These are phyloP conservation scores for Fomitopsis betulina DNA, from an alignment of 1,284 basidiomycete genomes.

Conservation along the genomic window DNA sequence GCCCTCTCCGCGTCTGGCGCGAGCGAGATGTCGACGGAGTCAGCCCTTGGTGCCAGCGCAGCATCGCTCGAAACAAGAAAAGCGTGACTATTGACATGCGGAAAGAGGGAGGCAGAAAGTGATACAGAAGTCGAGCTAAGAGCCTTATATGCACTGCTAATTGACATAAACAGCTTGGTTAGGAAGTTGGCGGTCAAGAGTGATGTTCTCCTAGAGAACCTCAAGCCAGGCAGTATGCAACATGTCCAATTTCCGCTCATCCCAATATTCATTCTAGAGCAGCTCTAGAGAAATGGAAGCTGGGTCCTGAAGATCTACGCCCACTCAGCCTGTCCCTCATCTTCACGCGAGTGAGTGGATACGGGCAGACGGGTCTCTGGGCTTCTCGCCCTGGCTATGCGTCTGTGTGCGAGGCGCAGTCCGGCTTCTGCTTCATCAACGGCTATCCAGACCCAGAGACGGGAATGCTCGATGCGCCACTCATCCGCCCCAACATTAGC, in stretches of 20 bases:
- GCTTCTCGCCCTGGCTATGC: conserved; percentile 63
- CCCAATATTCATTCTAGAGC: background rate
- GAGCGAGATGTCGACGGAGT: conserved; percentile 66
- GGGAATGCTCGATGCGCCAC: conserved; percentile 51
- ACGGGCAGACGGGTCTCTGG: conserved; percentile 73
- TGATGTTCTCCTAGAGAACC: conserved; percentile 67
- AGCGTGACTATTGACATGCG: conserved; percentile 63
- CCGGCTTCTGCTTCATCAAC: conserved; percentile 69
- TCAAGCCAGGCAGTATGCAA: conserved; percentile 64
- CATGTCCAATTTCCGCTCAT: conserved; percentile 1
- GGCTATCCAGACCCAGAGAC: conserved; percentile 53
- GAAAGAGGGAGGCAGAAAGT: conserved; percentile 59
- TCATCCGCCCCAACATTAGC: conserved; percentile 66
- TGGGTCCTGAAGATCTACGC: conserved; percentile 54
- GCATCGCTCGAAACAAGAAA: conserved; percentile 67
- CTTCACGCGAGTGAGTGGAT: conserved; percentile 69
- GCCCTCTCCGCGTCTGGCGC: conserved; percentile 67
- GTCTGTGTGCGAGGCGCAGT: conserved; percentile 70
- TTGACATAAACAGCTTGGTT: conserved; percentile 42
- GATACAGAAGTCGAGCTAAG: conserved; percentile 18
- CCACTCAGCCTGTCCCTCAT: conserved; percentile 59
- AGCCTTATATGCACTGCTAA: too few relatives aligned
- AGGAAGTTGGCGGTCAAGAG: conserved; percentile 53
- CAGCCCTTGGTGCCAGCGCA: conserved; percentile 71
- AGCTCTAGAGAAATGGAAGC: conserved; percentile 67